Evolutionary conservation across 2,329 filamentous ascomycete species (phyloP), one percentile per base, ranked within the genome.

Genomic region (Exophiala lecanii-corni): DNA sequence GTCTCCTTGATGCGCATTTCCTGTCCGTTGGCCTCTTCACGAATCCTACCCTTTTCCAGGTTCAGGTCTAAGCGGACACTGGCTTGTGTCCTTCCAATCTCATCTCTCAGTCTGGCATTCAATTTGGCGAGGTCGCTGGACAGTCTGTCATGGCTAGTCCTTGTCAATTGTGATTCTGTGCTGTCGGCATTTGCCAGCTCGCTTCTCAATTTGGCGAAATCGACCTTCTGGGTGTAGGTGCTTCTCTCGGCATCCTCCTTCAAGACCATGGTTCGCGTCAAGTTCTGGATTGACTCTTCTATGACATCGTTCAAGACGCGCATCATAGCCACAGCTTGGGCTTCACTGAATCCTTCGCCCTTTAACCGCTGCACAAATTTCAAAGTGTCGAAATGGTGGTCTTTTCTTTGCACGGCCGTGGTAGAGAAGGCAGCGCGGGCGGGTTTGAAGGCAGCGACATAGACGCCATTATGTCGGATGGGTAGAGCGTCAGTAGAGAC

Each of bases 1-100:
- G 92, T 97, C 76, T 98, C 92, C 72, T 95, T 96, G 59, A 98
- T 88, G 72, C 95, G 94, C 67, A 98, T 80, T 67, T 98, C 92
- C 70, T 97, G 92, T 45, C 86, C 84, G 55, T 95, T 94, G 13
- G 89, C 89, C 72, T 98, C 92, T 68, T 98, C 92, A 50, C 92
- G 75, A 55, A 97, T 98, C 50, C 92, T 78, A 10, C 92, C 92
- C 71, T 98, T 98, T 62, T 98, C 92, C 34, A 98, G 71, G 66
- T 97, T 98, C 49, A 98, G 70, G 66, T 98, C 92, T 34, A 98
- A 71, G 47, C 91, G 77, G 26, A 97, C 89, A 50, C 85, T 91
- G 4, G 91, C 91, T 68, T 97, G 91, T 2, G 92, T 97, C 32
- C 92, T 79, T 45, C 88, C 84, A 56, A 98, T 91, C 69, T 98